Base-by-base conservation (phyloP, 495 filamentous ascomycete species). In the Tuber umbilicatum region DNA sequence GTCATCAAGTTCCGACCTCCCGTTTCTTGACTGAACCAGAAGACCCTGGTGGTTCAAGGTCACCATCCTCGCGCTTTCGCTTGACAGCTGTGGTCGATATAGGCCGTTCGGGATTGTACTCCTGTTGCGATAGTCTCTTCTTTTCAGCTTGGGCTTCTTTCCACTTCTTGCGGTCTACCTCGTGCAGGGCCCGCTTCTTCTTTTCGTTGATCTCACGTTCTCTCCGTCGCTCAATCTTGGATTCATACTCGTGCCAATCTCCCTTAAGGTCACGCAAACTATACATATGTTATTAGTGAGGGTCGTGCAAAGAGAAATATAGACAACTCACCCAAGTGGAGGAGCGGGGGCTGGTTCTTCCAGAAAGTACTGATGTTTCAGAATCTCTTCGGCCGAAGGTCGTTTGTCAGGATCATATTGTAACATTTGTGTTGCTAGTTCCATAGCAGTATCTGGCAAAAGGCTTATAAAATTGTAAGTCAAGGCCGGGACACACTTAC, bases 171-270 rank as follows among this genome's bases (percentile, higher is more conserved):
- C 81, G 84, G 83, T 89, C 84, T 83, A 86, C 79, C 84, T 89
- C 77, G 42, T 82, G 85, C 60, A 87, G 84, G 21, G 90, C 89
- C 40, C 88, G 86, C 39, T 89, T 90, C 81, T 97, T 94, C 82
- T 90, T 89, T 70, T 92, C 89, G 74, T 89, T 88, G 77, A 87
- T 89, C 82, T 97, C 94, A 79, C 91, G 93, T 82, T 97, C 94
- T 78, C 94, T 94, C 60, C 96, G 89, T 23, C 96, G 86, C 31
- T 94, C 93, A 70, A 80, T 80, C 86, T 99, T 99, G 37, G 92
- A 96, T 86, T 99, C 96, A 82, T 97, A 97, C 81, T 99, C 96
- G 79, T 99, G 96, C 96, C 96, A 99, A 78, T 99, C 96, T 60
- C 96, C 96, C 81, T 94, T 88, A 37, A 98, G 87, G 76, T 92